Base-by-base conservation (phyloP, 805 yeast species). In the Yarrowia sp. region DNA sequence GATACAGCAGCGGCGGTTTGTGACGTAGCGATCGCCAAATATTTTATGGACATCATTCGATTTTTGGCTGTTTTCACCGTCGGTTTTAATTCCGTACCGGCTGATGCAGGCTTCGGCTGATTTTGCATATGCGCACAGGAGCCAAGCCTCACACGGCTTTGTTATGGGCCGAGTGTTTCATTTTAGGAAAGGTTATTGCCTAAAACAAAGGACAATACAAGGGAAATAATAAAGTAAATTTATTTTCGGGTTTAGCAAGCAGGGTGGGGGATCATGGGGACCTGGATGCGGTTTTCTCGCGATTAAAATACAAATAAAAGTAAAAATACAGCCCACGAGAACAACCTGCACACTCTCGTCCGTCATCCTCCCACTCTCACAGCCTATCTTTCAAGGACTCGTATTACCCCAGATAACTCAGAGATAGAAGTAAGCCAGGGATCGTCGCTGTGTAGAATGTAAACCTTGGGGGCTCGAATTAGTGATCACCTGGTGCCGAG, bases 101-200 rank as follows among this genome's bases (percentile, higher is more conserved):
- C 16, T 41, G 13, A 22, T 24, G 29, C 46, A 38, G 42, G 42
- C 25, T 38, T 14, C 10, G 13, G 42, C 16, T 21, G 25, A 5
- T 38, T 21, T 41, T 42, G 47, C 56, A 49, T 10, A 32, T 21
- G 25, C 41, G 58, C 39, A 49, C 42, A 32, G 58, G 18, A 49
- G 58, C 58, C 58, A 31, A 49, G 58, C 58, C 58, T 32, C 41
- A 32, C 58, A 35, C 58, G 29, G 58, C 49, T 44, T 44, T 44
- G 49, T 44, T 25, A 22, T n/a, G 25, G n/a, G n/a, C 13, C 47
- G 49, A 44, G 24, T 16, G 49, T 44, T 44, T 44, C 49, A 44
- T 44, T 25, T 44, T 6, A 9, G 22, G 6, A 29, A 27, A 5
- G 21, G 7, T 25, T 9, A 8, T 10, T 27, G 8, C 3, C 16